A percentile compares a stretch with the other conserved stretches of the same genome.
Conservation (phyloP, 129 eudicot species). For the Gnaphalium uliginosum region DNA sequence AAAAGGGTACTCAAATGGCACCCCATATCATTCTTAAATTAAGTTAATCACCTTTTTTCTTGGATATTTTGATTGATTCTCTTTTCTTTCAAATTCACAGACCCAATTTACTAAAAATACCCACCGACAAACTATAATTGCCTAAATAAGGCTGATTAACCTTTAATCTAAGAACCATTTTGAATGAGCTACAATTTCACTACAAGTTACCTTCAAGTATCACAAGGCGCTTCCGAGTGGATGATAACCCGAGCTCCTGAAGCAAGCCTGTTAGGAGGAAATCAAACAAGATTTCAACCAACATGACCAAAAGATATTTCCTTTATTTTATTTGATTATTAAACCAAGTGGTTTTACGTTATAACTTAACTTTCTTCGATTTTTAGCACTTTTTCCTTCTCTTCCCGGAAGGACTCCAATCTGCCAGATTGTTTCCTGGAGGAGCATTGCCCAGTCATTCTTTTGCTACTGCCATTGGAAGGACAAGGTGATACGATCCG, state of each 20-base stretch:
- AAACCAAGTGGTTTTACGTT: slow-evolving; percentile 11
- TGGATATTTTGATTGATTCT: slow-evolving; percentile 26
- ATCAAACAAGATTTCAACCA: slow-evolving; percentile 40
- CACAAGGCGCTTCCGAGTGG: slow-evolving; percentile 55
- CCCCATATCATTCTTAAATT: slow-evolving; percentile 30
- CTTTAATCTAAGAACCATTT: background rate
- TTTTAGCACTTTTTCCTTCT: slow-evolving; percentile 64
- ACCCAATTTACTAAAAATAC: background rate
- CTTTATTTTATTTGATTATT: background rate
- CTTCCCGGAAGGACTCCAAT: slow-evolving; percentile 50
- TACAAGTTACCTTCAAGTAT: slow-evolving; percentile 34
- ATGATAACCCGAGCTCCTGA: slow-evolving; percentile 96
- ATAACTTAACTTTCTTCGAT: slow-evolving; percentile 93
- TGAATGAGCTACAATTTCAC: slow-evolving; percentile 18
- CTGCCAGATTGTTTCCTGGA: slow-evolving; percentile 48
- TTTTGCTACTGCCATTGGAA: slow-evolving; percentile 68
- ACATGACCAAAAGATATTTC: slow-evolving; percentile 35
- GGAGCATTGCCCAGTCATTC: slow-evolving; percentile 57
- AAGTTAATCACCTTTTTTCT: slow-evolving; percentile 31
- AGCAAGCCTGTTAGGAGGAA: slow-evolving; percentile 83
- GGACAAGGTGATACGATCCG: slow-evolving; percentile 51
- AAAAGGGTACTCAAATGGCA: slow-evolving; percentile 22
- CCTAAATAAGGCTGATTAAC: slow-evolving; percentile 2
- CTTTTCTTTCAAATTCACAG: slow-evolving; percentile 23
- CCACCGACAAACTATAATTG: background rate